Percentiles rank a stretch among this genome's conserved stretches.
Evolutionary conservation across 352 stramenopile genomes (phyloP).

Genomic region (Pythium aristosporum): DNA sequence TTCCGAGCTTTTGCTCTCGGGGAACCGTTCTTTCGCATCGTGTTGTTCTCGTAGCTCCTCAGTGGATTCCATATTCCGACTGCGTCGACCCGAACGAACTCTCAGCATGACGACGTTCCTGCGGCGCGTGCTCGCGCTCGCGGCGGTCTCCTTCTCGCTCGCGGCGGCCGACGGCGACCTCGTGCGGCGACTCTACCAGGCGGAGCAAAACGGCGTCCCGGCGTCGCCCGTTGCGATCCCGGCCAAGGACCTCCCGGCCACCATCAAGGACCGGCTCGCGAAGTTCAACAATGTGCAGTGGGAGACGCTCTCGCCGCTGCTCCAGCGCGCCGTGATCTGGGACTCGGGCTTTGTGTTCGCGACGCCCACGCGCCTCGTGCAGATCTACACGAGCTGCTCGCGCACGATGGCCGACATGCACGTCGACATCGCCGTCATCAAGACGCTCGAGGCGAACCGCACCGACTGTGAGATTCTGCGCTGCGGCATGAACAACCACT

Average conservation of each 20-base stretch:
- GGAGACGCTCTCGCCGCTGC: conserved; percentile 48
- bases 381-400: conserved; percentile 58
- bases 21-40: background rate
- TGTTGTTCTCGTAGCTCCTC: background rate
- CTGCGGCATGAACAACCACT: conserved; percentile 56
- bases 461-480: conserved; percentile 29
- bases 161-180: conserved; percentile 41
- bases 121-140: background rate
- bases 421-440: conserved; percentile 40
- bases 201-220: conserved; percentile 29
- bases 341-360: conserved; percentile 64
- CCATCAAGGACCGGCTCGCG: conserved; percentile 31
- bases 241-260: conserved; percentile 33
- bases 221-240: conserved; percentile 36
- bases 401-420: conserved; percentile 63
- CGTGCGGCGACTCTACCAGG: conserved; percentile 49
- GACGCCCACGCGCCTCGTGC: conserved; percentile 36
- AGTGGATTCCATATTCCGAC: background rate
- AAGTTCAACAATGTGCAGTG: conserved; percentile 34
- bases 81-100: background rate
- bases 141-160: background rate
- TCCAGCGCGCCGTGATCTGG: conserved; percentile 73
- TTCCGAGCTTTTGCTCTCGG: background rate
- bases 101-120: background rate
- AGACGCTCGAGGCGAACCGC: conserved; percentile 23